Evolutionary conservation across 2,329 filamentous ascomycete species (phyloP), one percentile per base, ranked within the genome.

Genomic region (Diaporthe vaccinii): DNA sequence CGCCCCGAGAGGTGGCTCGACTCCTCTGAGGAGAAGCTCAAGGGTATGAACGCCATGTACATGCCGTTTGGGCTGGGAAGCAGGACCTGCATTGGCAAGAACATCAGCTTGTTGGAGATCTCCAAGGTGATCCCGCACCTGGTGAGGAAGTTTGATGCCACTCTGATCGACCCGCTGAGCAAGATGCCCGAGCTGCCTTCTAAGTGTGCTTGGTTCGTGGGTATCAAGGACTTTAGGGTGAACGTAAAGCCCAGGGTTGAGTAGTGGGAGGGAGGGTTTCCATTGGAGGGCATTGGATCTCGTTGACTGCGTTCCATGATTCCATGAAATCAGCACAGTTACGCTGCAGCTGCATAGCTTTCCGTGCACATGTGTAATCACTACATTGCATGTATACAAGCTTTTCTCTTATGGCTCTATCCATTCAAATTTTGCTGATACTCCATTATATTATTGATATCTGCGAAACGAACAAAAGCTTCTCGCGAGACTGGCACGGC

Each of bases 1-100:
- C 57, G 59, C 10, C 69, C 74, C 5, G 74, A 75, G 58, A 72
- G 74, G 25, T 75, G 72, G 72, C 46, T 73, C 31, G 59, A 74
- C 2, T 44, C 46, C 20, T 53, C 70, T 17, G 53, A 89, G 14
- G 92, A 88, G 1, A 93, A 91, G 20, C 89, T 90, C 6, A 94
- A 74, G 0, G 92, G 93, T 93, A 95, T 96, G 78, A 93, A 91
- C 6, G 92, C 82, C 85, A 95, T 89, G 78, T 94, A 95, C n/a
- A 93, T 75, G 73, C 85, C 88, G 69, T 90, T 89, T 77, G 88
- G 88, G 1, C 85, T 85, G 1, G 88, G 88, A 0, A 84, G 86
- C 7, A 79, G 88, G 76, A 88, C 87, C 3, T 90, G 88, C 74
- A 88, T 90, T 65, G 79, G 78, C 22, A 76, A 72, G 34, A 75